Evolutionary conservation across 2,329 filamentous ascomycete species (phyloP), one percentile per base, ranked within the genome.

Genomic region (Epichloe coenophiala): DNA sequence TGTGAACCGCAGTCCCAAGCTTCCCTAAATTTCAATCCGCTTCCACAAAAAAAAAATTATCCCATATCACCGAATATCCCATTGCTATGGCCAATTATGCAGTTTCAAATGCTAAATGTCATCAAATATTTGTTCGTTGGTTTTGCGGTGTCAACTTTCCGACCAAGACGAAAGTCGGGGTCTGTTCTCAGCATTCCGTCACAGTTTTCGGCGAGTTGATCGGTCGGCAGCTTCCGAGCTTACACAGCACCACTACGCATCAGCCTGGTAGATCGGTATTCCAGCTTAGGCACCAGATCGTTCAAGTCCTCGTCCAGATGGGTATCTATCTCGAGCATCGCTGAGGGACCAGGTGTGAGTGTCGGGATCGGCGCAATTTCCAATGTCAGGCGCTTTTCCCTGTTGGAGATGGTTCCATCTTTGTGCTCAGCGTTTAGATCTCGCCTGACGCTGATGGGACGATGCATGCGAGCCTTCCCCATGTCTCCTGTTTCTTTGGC

Each of bases 371-470:
- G 45, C 2, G 55, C 51, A 12, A 53, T 53, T 13, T 65, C 61
- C 40, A 53, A 33, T 48, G 59, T 57, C 51, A 56, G 55, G 7
- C 49, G 50, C 9, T 58, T 56, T 8, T 62, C 58, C 15, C 58
- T 63, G 19, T 57, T 54, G n/a, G 55, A 47, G 13, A 52, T 42
- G 15, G 53, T 54, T n/a, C 55, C 57, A 8, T 64, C 59, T 52
- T 64, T 64, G 19, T 61, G 56, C 33, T 61, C 57, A 33, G 56
- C 57, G 2, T 63, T 56, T 53, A 67, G 58, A 43, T 74, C 74
- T 54, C 71, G 70, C 44, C 77, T 70, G 68, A 80, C 74, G 54
- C 70, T 76, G 51, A 74, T 73, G 36, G 74, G 72, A 15, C 77
- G 71, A 53, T 72, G 74, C 40, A 71, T 76, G 43, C 77, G 68